Evolutionary conservation across 768 basidiomycete species (phyloP), one percentile per base, ranked within the genome.

Genomic region (Leucosporidium scottii): DNA sequence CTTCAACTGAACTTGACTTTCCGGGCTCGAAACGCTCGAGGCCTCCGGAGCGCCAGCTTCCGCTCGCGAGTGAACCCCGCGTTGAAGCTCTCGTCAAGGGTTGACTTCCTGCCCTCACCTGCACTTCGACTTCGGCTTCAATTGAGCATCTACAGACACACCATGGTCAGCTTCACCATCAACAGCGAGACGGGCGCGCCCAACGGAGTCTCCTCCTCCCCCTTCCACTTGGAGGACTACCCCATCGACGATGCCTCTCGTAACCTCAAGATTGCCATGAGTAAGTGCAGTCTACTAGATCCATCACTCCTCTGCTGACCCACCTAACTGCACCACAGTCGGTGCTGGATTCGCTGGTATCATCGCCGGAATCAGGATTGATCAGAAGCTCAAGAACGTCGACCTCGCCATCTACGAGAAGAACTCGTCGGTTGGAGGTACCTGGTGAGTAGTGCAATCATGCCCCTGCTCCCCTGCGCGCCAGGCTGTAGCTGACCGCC

Each of bases 331-430:
- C 20, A 9, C 8, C 12, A 21, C 6, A 73, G 73, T 86, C 44
- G 85, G 85, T 44, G 84, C 85, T 15, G 85, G 85, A 2, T 85
- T 81, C 75, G 83, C 83, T 56, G 85, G 85, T 5, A 84, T 86
- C 69, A 80, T 82, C 10, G 84, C 85, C 47, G 85, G 82, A 3
- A 84, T 86, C 62, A 79, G 85, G 82, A 83, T 85, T 69, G 78
- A 81, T 12, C 85, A 85, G 76, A 79, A 78, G 36, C 78, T 86
- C 18, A 80, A 80, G 56, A 85, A 86, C 68, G 66, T 86, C 20
- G 78, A 83, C 25, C 74, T 87, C 7, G 81, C 81, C 0, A 82
- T 86, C 21, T 87, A 85, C 74, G 86, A 87, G 64, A 83, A 84
- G 65, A 81, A 82, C 60, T 77, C 80, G n/a, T 83, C 82, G 2